These are phyloP conservation scores for Beauveria pseudobassiana DNA, from an alignment of 2,329 filamentous ascomycete species.

Conservation along the genomic window DNA sequence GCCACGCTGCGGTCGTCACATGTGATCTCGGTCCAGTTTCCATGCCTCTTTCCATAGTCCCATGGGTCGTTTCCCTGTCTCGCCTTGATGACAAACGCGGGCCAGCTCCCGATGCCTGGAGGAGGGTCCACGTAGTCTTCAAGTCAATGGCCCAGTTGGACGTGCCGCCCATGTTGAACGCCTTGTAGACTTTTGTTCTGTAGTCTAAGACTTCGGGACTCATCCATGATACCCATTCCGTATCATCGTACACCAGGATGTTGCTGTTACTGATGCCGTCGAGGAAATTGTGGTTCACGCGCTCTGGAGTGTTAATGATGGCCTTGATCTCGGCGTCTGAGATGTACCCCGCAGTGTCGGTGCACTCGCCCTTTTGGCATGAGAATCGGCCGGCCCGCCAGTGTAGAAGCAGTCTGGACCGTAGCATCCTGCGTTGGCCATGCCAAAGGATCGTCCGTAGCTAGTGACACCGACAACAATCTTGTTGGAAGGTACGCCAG, in stretches of 20 bases:
- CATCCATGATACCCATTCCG: slow-evolving; percentile 17
- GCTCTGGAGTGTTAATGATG: background rate
- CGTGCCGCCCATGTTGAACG: slow-evolving; percentile 1
- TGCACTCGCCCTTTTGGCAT: background rate
- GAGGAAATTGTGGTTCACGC: slow-evolving; percentile 10
- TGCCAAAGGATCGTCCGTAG: background rate
- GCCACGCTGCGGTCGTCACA: background rate
- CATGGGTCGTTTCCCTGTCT: background rate
- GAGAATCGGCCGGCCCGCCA: too few species aligned
- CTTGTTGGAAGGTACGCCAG: background rate
- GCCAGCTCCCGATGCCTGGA: background rate
- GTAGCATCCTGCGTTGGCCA: background rate
- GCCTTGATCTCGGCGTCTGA: background rate
- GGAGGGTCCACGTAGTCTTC: background rate
- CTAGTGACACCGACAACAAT: background rate
- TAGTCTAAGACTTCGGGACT: background rate
- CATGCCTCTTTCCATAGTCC: background rate
- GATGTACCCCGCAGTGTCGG: background rate
- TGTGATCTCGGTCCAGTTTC: background rate
- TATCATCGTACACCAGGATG: slow-evolving; percentile 19
- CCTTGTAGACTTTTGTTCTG: background rate
- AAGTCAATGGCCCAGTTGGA: slow-evolving; percentile 6
- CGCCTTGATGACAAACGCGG: slow-evolving; percentile 1
- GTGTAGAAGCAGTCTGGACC: background rate
- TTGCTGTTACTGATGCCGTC: slow-evolving; percentile 14